Conservation (phyloP, 768 basidiomycete genomes). For the Serpula lacrymans region DNA sequence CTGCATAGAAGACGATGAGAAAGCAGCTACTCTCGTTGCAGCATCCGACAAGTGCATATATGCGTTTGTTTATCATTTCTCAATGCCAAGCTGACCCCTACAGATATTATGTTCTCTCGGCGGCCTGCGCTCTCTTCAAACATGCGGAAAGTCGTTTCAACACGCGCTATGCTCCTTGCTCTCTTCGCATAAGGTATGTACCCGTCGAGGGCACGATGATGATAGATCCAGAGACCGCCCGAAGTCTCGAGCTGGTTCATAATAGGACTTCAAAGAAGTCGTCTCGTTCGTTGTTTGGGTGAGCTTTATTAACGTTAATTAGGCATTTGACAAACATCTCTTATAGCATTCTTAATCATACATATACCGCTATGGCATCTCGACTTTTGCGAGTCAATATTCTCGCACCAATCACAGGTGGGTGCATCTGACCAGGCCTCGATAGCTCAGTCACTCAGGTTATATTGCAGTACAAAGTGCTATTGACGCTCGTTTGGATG, state of each 20-base stretch:
- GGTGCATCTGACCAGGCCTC: neutral
- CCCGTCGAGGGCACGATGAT: slow-evolving; percentile 91
- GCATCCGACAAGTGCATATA: slow-evolving; percentile 73
- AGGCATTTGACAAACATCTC: neutral
- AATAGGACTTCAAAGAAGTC: slow-evolving; percentile 70
- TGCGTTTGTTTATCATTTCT: slow-evolving; percentile 7
- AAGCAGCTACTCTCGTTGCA: slow-evolving; percentile 75
- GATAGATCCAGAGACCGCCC: slow-evolving; percentile 86
- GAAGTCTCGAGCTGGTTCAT: slow-evolving; percentile 84
- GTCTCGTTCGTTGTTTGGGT: slow-evolving; percentile 79
- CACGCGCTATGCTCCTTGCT: slow-evolving; percentile 63
- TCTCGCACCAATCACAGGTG: slow-evolving; percentile 77
- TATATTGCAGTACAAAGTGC: slow-evolving; percentile 45
- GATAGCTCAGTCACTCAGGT: slow-evolving; percentile 5
- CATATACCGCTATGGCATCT: slow-evolving; percentile 87
- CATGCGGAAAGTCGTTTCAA: slow-evolving; percentile 70
- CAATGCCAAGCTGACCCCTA: slow-evolving; percentile 7
- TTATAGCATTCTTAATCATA: slow-evolving; percentile 68
- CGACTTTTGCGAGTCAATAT: slow-evolving; percentile 78
- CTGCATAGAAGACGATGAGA: slow-evolving; percentile 76
- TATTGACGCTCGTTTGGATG: slow-evolving; percentile 81
- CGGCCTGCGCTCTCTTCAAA: slow-evolving; percentile 84
- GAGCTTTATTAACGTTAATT: slow-evolving; percentile 14
- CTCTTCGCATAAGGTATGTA: slow-evolving; percentile 71
- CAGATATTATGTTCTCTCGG: slow-evolving; percentile 88